phyloP scores from a whole-genome alignment of 768 basidiomycete species.

The Podaxis pistillaris region DNA sequence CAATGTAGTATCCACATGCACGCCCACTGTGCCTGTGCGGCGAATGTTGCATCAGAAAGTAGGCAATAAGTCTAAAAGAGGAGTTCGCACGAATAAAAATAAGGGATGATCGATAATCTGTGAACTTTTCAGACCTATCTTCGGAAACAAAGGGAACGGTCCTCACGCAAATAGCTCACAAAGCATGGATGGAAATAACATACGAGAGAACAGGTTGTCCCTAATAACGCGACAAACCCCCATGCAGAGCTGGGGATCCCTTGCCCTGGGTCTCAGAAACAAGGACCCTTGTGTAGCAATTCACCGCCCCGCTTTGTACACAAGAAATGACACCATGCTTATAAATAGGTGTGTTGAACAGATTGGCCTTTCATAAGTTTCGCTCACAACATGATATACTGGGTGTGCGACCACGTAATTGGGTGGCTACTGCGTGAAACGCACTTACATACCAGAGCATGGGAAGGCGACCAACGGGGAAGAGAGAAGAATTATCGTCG shows the following conservation, averaged over 20 bases:
- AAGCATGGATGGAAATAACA: neutral
- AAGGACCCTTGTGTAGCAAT: neutral
- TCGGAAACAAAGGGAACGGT: neutral
- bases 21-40: neutral
- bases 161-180: neutral
- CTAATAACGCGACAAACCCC: neutral
- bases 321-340: neutral
- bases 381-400: neutral
- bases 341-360: neutral
- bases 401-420: no score
- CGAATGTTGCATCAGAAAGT: neutral
- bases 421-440: no score
- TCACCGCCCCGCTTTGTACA: neutral
- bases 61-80: neutral
- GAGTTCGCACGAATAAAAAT: neutral
- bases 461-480: no score
- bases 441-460: no score
- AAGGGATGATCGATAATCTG: neutral
- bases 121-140: neutral
- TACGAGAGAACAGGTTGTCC: neutral
- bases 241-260: neutral
- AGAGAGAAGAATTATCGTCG: no score
- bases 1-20: neutral
- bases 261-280: neutral
- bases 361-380: neutral